Evolutionary conservation across 169 alveolate species (phyloP).

Genomic region (Cryptosporidium muris): DNA sequence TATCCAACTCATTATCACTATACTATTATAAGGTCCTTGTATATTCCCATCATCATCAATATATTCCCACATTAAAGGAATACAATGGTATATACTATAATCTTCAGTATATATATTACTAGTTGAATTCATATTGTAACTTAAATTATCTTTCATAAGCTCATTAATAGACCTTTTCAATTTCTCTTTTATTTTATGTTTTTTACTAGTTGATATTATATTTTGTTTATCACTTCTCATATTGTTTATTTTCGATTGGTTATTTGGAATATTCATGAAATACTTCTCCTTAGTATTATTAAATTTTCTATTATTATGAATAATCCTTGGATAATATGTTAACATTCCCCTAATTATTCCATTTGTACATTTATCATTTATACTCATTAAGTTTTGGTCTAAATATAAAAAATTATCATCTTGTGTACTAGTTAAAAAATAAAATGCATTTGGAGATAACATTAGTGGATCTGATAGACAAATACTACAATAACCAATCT

Average conservation of each 20-base stretch:
- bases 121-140: background rate
- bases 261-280: too few relatives aligned
- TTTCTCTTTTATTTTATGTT: background rate
- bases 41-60: conserved; percentile 73
- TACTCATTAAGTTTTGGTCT: background rate
- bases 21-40: conserved; percentile 77
- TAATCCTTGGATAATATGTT: background rate
- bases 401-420: conserved; percentile 15
- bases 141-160: background rate
- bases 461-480: conserved; percentile 4
- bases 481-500: conserved; percentile 27
- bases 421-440: conserved; percentile 19
- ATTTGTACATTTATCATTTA: conserved; percentile 13
- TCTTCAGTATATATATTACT: background rate
- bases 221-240: too few relatives aligned
- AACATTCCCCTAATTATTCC: conserved; percentile 35
- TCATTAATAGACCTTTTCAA: background rate
- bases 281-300: too few relatives aligned
- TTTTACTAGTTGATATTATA: background rate
- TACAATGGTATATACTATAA: conserved; percentile 5
- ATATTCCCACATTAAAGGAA: conserved; percentile 76
- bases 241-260: too few relatives aligned
- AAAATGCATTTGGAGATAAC: conserved; percentile 28
- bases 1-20: conserved; percentile 76
- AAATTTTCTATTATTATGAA: too few relatives aligned